Evolutionary conservation across 2,329 filamentous ascomycete genomes (phyloP), one percentile per base, ranked within the genome.

Genomic region (Ceratocystis cubensis): DNA sequence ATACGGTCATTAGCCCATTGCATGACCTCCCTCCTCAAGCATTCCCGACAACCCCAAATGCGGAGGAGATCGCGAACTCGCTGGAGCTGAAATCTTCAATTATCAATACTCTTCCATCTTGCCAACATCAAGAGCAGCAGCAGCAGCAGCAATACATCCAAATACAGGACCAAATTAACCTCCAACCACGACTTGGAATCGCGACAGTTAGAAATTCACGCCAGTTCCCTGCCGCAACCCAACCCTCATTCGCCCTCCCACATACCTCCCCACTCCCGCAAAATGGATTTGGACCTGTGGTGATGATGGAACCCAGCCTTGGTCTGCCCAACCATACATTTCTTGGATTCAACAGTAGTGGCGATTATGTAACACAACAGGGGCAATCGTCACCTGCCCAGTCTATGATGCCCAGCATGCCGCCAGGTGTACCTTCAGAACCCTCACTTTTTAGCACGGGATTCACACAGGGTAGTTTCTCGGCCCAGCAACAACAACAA

Each of bases 1-100:
- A 88, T 70, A 87, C 84, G 25, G 79, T 87, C 69, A 86, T 88
- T 74, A 88, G 85, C 72, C 86, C 86, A 0, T 79, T 88, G 1
- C 84, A 86, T 70, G 83, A 85, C 57, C 78, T 77, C 1, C 78
- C 80, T 6, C 77, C 76, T 8, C 77, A 79, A 5, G 72, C 71
- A 46, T 63, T 65, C 41, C 66, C 66, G 1, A 15, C 46, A n/a
- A 45, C n/a, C 5, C n/a, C 22, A 15, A 53, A 53, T 10, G n/a
- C 20, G 3, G 56, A 65, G 5, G 28, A 65, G 2, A 48, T 46
- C 33, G 50, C 44, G 70, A 61, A 75, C 73, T 20, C 41, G 10
- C 37, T 53, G 13, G 53, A n/a, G 28, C 53, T 33, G 53, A 30
- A 59, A 1, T 0, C 7, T 8, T 28, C 5, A 30, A 3, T 20